Base-by-base conservation (phyloP, 257 asterid species). In the Cynanchum wilfordii region DNA sequence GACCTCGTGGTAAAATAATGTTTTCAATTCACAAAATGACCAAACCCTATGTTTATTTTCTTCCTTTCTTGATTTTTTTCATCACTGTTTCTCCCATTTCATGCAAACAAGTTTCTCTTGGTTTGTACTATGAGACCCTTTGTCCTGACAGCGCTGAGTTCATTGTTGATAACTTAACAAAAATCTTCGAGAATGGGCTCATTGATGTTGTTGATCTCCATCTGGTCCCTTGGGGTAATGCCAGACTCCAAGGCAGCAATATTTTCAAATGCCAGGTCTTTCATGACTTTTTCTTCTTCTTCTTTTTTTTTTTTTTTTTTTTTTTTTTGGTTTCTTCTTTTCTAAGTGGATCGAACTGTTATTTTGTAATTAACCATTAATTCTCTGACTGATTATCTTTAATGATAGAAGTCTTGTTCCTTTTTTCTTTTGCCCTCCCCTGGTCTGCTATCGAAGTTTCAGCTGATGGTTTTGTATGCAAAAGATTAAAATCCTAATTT, bases 161-260 rank as follows among this genome's bases (percentile, higher is more conserved):
- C 77, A 68, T 79, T 50, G 30, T 89, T 66, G 77, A 79, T 51
- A 73, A 79, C 74, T 66, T 88, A n/a, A 66, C 72, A 55, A 42
- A 7, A n/a, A 83, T 78, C 67, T 83, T 89, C 75, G 57, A 57
- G 66, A 56, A 77, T 77, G 84, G 81, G 64, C 77, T 85, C 51
- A 73, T 84, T 55, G 72, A 70, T 82, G 52, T 79, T 66, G 81
- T 84, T 79, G 80, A 84, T 81, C 85, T 81, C 69, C 73, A 71
- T 70, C 76, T 89, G 66, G 83, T 75, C 25, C 87, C 87, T 76
- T 86, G 87, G 88, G 87, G 87, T 68, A 85, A 84, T 79, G 81
- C 88, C 79, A 79, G 57, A 70, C 72, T 81, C 65, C 63, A 36
- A 54, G 80, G 75, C 68, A 15, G 73, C 69, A 51, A 15, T 29